Percentiles rank a stretch among this genome's conserved stretches.
Evolutionary conservation across 768 basidiomycete species (phyloP).

Genomic region (Naematelia aurantialba): DNA sequence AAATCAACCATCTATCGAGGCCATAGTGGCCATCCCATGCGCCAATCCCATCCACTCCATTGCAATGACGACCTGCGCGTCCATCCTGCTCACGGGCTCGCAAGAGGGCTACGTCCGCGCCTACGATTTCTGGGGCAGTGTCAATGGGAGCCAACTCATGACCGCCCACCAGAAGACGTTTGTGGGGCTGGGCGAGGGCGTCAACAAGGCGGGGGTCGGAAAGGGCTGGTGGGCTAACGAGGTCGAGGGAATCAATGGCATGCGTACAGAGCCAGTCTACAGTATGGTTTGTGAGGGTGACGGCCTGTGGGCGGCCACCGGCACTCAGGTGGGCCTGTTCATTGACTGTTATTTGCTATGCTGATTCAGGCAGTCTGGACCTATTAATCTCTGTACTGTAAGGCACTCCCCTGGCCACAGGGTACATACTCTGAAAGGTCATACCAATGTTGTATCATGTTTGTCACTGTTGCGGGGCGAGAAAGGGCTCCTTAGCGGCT

Average conservation of each 20-base stretch:
- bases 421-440: slow-evolving; percentile 68
- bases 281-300: slow-evolving; percentile 88
- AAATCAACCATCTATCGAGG: slow-evolving; percentile 79
- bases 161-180: slow-evolving; percentile 85
- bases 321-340: slow-evolving; percentile 66
- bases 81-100: slow-evolving; percentile 82
- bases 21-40: slow-evolving; percentile 84
- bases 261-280: slow-evolving; percentile 63
- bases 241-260: slow-evolving; percentile 20
- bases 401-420: slow-evolving; percentile 84
- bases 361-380: slow-evolving; percentile 62
- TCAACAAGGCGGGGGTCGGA: slow-evolving; percentile 81
- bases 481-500: slow-evolving; percentile 79
- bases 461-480: slow-evolving; percentile 76
- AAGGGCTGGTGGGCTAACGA: slow-evolving; percentile 87
- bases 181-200: slow-evolving; percentile 84
- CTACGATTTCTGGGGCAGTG: slow-evolving; percentile 83
- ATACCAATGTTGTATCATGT: slow-evolving; percentile 71
- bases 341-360: slow-evolving; percentile 7
- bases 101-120: slow-evolving; percentile 90
- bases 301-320: slow-evolving; percentile 85
- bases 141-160: slow-evolving; percentile 80
- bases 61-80: slow-evolving; percentile 77
- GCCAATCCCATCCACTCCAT: slow-evolving; percentile 84
- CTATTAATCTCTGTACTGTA: slow-evolving; percentile 86